Percentiles rank a stretch among this genome's conserved stretches.
Conservation (phyloP, 148 eudicot species). For the Talinum fruticosum region DNA sequence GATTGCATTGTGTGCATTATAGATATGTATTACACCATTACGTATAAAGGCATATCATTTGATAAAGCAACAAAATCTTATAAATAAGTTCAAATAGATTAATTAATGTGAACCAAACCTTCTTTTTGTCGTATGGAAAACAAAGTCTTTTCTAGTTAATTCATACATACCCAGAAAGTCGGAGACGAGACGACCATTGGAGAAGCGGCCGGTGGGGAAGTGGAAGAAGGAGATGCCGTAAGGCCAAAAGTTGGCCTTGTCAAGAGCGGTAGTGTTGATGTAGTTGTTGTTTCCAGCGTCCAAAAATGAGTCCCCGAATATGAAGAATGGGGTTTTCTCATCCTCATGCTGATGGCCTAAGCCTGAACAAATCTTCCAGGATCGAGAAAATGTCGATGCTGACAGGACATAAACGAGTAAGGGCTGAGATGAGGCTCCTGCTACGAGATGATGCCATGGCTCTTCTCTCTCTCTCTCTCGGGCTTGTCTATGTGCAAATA, state of each 20-base stretch:
- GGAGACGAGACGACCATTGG: constrained; percentile 59
- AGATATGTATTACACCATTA: background rate
- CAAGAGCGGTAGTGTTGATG: constrained; percentile 50
- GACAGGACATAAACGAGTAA: background rate
- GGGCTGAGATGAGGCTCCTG: background rate
- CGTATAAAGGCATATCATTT: background rate
- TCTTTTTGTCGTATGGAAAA: background rate
- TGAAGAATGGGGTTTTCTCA: constrained; percentile 32
- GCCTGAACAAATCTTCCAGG: background rate
- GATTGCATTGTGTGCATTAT: no score
- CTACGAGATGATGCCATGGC: background rate
- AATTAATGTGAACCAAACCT: background rate
- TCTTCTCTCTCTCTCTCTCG: background rate
- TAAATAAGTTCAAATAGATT: no score
- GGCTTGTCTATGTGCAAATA: background rate
- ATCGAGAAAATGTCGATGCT: background rate
- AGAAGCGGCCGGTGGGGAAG: constrained; percentile 55
- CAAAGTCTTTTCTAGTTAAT: no score
- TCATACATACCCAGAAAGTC: constrained; percentile 52
- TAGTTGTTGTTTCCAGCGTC: constrained; percentile 71
- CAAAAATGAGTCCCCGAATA: constrained; percentile 63
- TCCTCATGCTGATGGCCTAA: background rate
- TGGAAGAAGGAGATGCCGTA: constrained; percentile 55
- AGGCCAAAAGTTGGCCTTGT: constrained; percentile 57
- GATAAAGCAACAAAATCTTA: background rate